These are phyloP conservation scores for Spathaspora girioi DNA, from an alignment of 805 yeast genomes.

Conservation along the genomic window DNA sequence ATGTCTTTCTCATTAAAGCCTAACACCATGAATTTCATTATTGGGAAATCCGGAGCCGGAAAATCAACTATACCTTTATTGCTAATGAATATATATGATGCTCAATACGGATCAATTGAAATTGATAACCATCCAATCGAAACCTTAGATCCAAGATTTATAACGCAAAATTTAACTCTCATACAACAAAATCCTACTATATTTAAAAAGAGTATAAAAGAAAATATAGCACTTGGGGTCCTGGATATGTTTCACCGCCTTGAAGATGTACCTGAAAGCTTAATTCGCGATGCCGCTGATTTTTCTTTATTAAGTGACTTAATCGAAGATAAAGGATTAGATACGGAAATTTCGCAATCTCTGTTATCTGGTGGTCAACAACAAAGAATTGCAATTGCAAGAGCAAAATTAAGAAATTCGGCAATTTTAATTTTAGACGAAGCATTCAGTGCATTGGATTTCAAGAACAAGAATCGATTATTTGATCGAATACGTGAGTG, in stretches of 20 bases:
- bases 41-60: constrained; percentile 92
- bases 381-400: constrained; percentile 79
- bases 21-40: constrained; percentile 53
- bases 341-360: constrained; percentile 46
- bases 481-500: constrained; percentile 50
- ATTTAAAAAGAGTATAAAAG: constrained; percentile 55
- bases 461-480: constrained; percentile 40
- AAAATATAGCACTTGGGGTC: constrained; percentile 59
- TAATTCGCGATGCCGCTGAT: constrained; percentile 41
- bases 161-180: constrained; percentile 60
- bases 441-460: constrained; percentile 78
- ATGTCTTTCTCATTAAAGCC: constrained; percentile 36
- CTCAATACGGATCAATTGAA: constrained; percentile 50
- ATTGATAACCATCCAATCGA: constrained; percentile 53
- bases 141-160: constrained; percentile 45
- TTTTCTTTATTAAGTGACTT: constrained; percentile 52
- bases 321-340: constrained; percentile 46
- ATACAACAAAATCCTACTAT: constrained; percentile 70
- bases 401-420: constrained; percentile 72
- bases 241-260: constrained; percentile 15
- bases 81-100: constrained; percentile 55
- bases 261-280: constrained; percentile 15
- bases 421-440: constrained; percentile 84
- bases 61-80: constrained; percentile 78
- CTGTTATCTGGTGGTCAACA: constrained; percentile 85